Evolutionary conservation across 169 alveolate genomes (phyloP), one percentile per base, ranked within the genome.

Genomic region (Toxoplasma gondii): DNA sequence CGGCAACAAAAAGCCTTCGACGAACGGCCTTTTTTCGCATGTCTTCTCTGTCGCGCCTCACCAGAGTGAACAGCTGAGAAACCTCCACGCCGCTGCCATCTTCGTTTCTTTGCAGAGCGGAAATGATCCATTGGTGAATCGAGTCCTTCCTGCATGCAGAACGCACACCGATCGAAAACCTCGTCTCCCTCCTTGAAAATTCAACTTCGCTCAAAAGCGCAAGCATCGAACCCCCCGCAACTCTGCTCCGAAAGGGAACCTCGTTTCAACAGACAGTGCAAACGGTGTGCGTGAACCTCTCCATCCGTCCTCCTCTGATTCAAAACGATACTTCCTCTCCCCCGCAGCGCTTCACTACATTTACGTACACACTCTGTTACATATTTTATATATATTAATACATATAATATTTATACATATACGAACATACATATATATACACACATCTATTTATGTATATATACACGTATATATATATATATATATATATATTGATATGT

Each of bases 51-150:
- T 16, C n/a, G 49, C 9, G 44, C 27, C 84, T 31, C n/a, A 74
- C 84, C 84, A 74, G 43, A 1, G 39, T 27, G 27, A 74, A 36
- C 27, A 74, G 84, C 39, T 36, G 84, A 27, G 24, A 31, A 19
- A 74, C 84, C n/a, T 74, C 84, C 44, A 74, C 84, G 44, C 84
- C 84, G 84, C 84, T 74, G 44, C 84, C 84, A 12, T 74, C 84
- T 16, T 74, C 84, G 84, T n/a, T 31, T 17, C 45, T 44, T 36
- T 74, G 39, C 45, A 74, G 43, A n/a, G 84, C 17, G 24, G 84
- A 31, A 36, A 74, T 74, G 84, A 74, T 74, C 39, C 43, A 74
- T 24, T 31, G 49, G 84, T 74, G 84, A 34, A 74, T 74, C 27
- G 84, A 74, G 84, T 74, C 43, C 45, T 31, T 31, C 84, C 45